Base-by-base conservation (phyloP, 2,329 filamentous ascomycete species). In the Trichophyton verrucosum region DNA sequence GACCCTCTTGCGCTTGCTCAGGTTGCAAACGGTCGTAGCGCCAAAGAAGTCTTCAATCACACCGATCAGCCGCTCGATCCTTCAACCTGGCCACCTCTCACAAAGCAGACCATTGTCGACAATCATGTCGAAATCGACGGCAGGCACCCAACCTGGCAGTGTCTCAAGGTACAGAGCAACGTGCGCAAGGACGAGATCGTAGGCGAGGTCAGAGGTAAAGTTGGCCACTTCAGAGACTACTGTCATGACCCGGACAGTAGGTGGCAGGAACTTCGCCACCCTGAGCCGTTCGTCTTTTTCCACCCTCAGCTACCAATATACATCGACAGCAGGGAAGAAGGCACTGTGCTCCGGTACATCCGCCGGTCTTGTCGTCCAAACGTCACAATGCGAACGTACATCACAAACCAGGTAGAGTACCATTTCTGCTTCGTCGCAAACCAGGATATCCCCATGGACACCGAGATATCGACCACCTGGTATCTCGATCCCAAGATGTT, bases 371-470 rank as follows among this genome's bases (percentile, higher is more conserved):
- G 94, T 76, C 85, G 83, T 63, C 89, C 94, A 1, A 99, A 97
- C 69, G 84, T 94, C n/a, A 81, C 83, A 36, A 79, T 97, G 67
- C 91, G 94, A 70, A 95, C 91, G 0, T 88, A 91, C 65, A 82
- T 96, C 56, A 89, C 89, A 1, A 86, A 85, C 55, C 81, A 82
- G 2, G 86, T 85, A 0, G 86, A 92, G 65, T 95, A 92, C 69
- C 89, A 94, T 70, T 96, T 97, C 72, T 96, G 92, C 82, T 86
- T 96, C 64, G 84, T 96, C 62, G 91, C 90, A 67, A 89, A 89
- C 66, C 82, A 87, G 59, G 81, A 86, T 42, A 91, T 97, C 61
- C 74, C 80, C 15, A 78, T 84, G n/a, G 72, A 76, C 60, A 70
- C 76, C 1, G 77, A 80, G 65, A 72, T 80, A 27, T 79, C 77